Base-by-base conservation (phyloP, 2,329 filamentous ascomycete genomes). In the Nectriaceae sp. region DNA sequence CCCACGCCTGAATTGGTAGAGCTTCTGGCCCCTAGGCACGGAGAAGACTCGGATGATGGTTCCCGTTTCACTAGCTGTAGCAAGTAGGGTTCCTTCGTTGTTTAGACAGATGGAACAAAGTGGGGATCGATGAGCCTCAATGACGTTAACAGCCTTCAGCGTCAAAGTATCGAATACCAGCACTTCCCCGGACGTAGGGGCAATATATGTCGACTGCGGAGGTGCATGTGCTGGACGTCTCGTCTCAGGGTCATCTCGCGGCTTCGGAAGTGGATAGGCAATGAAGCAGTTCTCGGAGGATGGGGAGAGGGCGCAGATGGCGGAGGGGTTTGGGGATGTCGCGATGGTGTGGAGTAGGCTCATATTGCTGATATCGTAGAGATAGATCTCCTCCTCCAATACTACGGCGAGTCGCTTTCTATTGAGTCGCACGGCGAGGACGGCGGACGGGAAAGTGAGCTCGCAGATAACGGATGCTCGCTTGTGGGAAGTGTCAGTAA, bases 321-420 rank as follows among this genome's bases (percentile, higher is more conserved):
- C 91, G 55, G 84, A 85, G 1, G 92, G 90, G 63, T 99, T 99
- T 5, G 94, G 90, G 3, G 93, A 97, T 5, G 93, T 97, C 50
- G 91, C 85, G 56, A 97, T 96, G 5, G 90, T 96, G 69, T 91
- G 88, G 35, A 97, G 78, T 49, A 97, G 83, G 63, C 89, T 93
- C 93, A 99, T 97, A 67, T 97, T 97, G 71, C 92, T 91, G 57
- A 99, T 97, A 69, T 99, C 94, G 75, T 99, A 99, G 41, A 99
- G 81, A 72, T 97, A 99, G 54, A 97, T 96, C 67, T 96, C 89
- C 62, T 96, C 91, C 68, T 99, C 94, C 47, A 97, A 80, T 13
- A 97, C 87, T 24, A 99, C 92, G 11, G 94, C 90, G 21, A 99
- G 80, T 31, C 94, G 86, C 70, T 97, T 97, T 59, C 94, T 83